Evolutionary conservation across 2,329 filamentous ascomycete genomes (phyloP), one percentile per base, ranked within the genome.

Genomic region (Penicillium psychrosexuale): DNA sequence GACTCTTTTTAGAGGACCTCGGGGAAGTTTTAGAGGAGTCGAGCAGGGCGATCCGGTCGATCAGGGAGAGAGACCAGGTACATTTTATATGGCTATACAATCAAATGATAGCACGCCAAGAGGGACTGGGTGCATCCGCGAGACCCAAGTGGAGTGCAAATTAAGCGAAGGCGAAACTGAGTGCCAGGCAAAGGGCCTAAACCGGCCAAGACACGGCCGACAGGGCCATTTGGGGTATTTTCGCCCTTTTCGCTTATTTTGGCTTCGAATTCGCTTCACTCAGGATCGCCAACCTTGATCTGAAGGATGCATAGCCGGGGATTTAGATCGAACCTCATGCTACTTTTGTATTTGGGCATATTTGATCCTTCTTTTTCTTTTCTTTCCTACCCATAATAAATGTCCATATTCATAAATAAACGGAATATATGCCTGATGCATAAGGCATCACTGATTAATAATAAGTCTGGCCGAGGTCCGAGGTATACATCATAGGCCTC

Each of bases 151-250:
- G 52, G 68, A 34, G 66, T 62, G 45, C 30, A 33, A 42, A 9
- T 36, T 55, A 53, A 59, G 63, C 56, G 45, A 55, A 54, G 39
- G n/a, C 46, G 55, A 69, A 68, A 51, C 48, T 69, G 66, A 60
- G 68, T 68, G 65, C 68, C 65, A 68, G 65, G 68, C 62, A 72
- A 71, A 69, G 64, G 70, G 60, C 65, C 68, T 67, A 15, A 31
- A 3, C 45, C 37, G 11, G 15, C 5, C 24, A 15, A 24, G 8
- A 53, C 15, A 43, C 45, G 40, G 34, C 7, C 22, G 6, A 50
- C 31, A 9, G 27, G 40, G 11, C 34, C 12, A 30, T 22, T 2
- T 50, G 38, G 24, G 51, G 24, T 46, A 49, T 22, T 31, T 22
- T 33, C 42, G 42, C 28, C 28, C 5, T 28, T 54, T 33, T 54